A percentile compares a stretch with the other conserved stretches of the same genome.
Evolutionary conservation across 371 early-diverging fungal species (phyloP).

Genomic region (Saksenaea oblongispora): DNA sequence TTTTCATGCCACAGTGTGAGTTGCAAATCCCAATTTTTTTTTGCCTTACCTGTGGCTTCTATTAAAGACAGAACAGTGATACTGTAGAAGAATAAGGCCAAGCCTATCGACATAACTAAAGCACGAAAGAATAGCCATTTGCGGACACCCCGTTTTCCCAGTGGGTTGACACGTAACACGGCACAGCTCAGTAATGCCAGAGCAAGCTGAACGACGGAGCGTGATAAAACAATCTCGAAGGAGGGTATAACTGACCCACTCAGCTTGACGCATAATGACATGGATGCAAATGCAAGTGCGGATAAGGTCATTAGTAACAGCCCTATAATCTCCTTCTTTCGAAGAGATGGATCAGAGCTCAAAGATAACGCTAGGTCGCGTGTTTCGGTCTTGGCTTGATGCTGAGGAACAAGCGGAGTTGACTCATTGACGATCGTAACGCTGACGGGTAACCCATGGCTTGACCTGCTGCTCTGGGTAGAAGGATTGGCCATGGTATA

Average conservation of each 20-base stretch:
- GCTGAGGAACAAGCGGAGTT: conserved; percentile 21
- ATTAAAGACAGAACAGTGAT: conserved; percentile 68
- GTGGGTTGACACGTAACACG: conserved; percentile 50
- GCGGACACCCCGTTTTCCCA: conserved; percentile 53
- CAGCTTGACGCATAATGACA: conserved; percentile 72
- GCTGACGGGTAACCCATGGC: conserved; percentile 12
- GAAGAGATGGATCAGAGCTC: conserved; percentile 15
- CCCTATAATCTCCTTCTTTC: conserved; percentile 20
- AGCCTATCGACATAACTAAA: conserved; percentile 63
- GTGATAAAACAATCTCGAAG: conserved; percentile 71
- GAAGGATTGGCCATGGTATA: neutral
- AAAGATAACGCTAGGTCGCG: conserved; percentile 11
- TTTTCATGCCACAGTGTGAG: conserved; percentile 4
- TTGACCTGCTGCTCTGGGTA: neutral
- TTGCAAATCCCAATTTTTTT: neutral
- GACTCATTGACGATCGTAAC: conserved; percentile 30
- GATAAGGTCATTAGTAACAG: conserved; percentile 63
- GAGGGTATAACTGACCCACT: conserved; percentile 58
- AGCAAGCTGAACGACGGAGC: conserved; percentile 64
- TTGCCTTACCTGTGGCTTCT: conserved; percentile 67
- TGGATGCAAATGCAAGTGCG: conserved; percentile 71
- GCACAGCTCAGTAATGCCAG: conserved; percentile 57
- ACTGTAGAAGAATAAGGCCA: conserved; percentile 74
- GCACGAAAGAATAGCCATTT: conserved; percentile 67
- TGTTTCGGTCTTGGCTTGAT: conserved; percentile 1